phyloP scores from a whole-genome alignment of 2,329 filamentous ascomycete genomes.

The Malbranchea cinnamomea region DNA sequence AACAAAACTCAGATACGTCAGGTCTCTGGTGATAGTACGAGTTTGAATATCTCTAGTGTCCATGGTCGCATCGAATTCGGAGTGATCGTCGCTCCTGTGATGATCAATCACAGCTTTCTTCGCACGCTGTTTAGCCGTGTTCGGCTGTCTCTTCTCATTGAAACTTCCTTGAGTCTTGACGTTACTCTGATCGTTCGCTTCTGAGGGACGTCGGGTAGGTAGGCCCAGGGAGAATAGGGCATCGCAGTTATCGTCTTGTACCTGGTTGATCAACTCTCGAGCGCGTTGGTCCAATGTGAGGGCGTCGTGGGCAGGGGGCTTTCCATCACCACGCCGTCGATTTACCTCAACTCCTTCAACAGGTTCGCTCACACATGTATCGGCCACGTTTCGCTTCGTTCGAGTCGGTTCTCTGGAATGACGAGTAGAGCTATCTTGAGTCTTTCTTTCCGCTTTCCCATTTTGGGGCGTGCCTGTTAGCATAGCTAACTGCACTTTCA shows the following conservation, averaged over 20 bases:
- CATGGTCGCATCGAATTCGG: background rate
- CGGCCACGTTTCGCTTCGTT: too few relatives aligned
- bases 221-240: constrained; percentile 8
- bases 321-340: too few relatives aligned
- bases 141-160: constrained; percentile 19
- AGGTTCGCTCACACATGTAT: too few relatives aligned
- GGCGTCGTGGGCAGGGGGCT: too few relatives aligned
- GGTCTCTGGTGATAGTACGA: constrained; percentile 18
- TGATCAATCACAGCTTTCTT: constrained; percentile 25
- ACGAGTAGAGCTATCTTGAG: too few relatives aligned
- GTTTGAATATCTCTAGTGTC: constrained; percentile 16
- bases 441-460: too few relatives aligned
- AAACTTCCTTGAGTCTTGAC: constrained; percentile 1
- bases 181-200: constrained; percentile 1
- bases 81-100: constrained; percentile 13
- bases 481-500: constrained; percentile 22
- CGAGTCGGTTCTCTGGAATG: too few relatives aligned
- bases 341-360: too few relatives aligned
- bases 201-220: constrained; percentile 1
- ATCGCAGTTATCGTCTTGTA: constrained; percentile 5
- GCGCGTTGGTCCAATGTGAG: too few relatives aligned
- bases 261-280: too few relatives aligned
- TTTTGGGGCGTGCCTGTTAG: constrained; percentile 10
- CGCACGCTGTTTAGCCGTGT: constrained; percentile 24
- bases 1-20: constrained; percentile 42